Percentiles rank a stretch among this genome's conserved stretches.
Conservation (phyloP, 2,329 filamentous ascomycete genomes). For the Monosporascus cannonballus region DNA sequence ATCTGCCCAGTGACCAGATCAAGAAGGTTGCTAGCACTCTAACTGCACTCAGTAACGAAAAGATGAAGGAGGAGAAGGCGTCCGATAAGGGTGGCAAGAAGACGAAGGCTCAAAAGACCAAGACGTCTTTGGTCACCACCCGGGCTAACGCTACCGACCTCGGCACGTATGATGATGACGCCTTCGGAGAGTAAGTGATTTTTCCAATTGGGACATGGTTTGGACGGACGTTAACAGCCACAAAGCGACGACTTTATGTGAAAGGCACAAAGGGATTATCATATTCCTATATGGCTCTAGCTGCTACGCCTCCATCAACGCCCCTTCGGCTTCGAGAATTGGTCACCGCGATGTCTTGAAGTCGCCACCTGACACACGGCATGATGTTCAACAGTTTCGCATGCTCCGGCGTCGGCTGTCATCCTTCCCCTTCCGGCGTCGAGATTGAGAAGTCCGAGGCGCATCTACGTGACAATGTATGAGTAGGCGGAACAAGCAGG, state of each 20-base stretch:
- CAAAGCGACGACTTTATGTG: conserved; percentile 68
- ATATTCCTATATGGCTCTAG: conserved; percentile 11
- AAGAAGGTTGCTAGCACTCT: conserved; percentile 89
- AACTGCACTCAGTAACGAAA: conserved; percentile 92
- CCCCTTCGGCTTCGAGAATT: not conserved
- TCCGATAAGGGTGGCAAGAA: conserved; percentile 95
- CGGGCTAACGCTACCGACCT: conserved; percentile 61
- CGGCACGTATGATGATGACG: conserved; percentile 72
- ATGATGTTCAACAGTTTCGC: conserved; percentile 1
- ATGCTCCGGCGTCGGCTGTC: conserved; percentile 1
- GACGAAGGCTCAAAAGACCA: conserved; percentile 92
- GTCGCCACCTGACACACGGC: conserved; percentile 2
- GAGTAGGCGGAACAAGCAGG: too few relatives aligned
- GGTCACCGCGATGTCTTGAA: not conserved
- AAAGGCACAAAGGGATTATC: conserved; percentile 27
- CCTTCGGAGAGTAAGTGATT: conserved; percentile 71
- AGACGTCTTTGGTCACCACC: conserved; percentile 70
- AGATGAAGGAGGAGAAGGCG: conserved; percentile 97
- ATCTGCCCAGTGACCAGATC: conserved; percentile 86
- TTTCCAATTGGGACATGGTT: not conserved
- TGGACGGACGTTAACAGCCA: conserved; percentile 1
- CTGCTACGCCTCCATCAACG: conserved; percentile 2
- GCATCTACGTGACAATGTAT: too few relatives aligned
- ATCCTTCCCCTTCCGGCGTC: not conserved
- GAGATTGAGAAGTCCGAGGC: too few relatives aligned